A percentile compares a stretch with the other conserved stretches of the same genome.
These are phyloP conservation scores for Tillandsia leiboldiana DNA, from an alignment of 176 grass and related monocot genomes.

Conservation along the genomic window DNA sequence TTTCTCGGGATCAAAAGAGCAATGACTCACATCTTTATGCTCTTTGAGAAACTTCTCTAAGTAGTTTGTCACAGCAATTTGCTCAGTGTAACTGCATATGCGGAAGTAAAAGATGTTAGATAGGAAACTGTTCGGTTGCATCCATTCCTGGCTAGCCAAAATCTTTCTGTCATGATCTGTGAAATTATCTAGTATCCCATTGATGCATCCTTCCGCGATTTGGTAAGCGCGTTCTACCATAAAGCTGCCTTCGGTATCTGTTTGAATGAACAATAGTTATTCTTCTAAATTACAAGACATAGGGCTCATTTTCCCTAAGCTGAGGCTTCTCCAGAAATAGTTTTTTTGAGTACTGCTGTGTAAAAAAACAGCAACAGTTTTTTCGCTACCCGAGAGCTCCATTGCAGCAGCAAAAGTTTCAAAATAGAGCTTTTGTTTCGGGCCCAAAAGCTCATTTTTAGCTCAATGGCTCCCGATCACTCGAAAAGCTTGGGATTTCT, in stretches of 20 bases:
- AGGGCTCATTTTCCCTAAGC: background rate
- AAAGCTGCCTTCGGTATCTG: constrained; percentile 97
- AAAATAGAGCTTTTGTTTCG: no score
- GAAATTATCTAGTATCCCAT: constrained; percentile 48
- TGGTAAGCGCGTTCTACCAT: constrained; percentile 87
- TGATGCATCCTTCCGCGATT: constrained; percentile 91
- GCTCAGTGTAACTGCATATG: constrained; percentile 94
- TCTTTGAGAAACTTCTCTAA: constrained; percentile 73
- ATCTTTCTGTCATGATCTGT: constrained; percentile 28
- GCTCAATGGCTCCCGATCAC: no score
- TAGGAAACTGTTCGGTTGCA: constrained; percentile 66
- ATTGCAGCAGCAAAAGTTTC: no score
- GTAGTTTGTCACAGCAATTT: constrained; percentile 91
- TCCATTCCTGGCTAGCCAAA: constrained; percentile 32
- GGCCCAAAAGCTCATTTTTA: no score
- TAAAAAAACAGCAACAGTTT: constrained; percentile 7
- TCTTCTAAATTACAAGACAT: constrained; percentile 1
- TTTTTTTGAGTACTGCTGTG: background rate
- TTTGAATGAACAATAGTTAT: background rate
- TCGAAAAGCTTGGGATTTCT: no score
- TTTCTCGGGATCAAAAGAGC: constrained; percentile 5
- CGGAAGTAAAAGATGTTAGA: constrained; percentile 84
- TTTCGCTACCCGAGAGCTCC: background rate
- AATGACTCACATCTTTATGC: constrained; percentile 59
- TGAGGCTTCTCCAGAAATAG: no score